Evolutionary conservation across 2,329 filamentous ascomycete species (phyloP).

Genomic region (Podosphaera aphanis): DNA sequence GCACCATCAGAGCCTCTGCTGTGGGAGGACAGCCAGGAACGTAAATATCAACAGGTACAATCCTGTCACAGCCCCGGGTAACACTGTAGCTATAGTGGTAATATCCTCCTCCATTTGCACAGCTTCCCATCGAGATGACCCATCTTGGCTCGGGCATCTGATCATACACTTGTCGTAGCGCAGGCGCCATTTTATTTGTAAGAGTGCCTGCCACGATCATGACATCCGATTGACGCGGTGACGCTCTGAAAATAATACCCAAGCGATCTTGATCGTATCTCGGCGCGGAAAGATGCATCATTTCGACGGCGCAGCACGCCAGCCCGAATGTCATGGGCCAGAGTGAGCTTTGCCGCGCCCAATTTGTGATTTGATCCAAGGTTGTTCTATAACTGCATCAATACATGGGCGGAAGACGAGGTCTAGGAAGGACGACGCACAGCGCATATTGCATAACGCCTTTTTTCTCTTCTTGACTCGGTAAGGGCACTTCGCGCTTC

Average conservation of each 20-base stretch:
- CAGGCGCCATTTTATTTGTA: conserved; percentile 91
- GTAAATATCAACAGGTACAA: conserved; percentile 61
- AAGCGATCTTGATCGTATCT: conserved; percentile 76
- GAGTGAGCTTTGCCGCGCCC: conserved; percentile 61
- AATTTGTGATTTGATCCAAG: conserved; percentile 59
- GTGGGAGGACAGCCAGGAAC: conserved; percentile 50
- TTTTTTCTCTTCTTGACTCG: conserved; percentile 61
- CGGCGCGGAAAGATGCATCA: conserved; percentile 78
- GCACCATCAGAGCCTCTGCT: conserved; percentile 29
- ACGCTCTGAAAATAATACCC: conserved; percentile 77
- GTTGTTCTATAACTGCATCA: conserved; percentile 31
- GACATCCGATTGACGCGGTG: conserved; percentile 67
- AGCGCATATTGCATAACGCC: conserved; percentile 65
- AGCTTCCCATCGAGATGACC: conserved; percentile 67
- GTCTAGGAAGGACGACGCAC: conserved; percentile 27
- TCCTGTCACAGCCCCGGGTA: conserved; percentile 49
- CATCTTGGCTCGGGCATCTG: conserved; percentile 85
- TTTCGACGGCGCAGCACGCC: conserved; percentile 73
- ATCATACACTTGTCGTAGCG: conserved; percentile 75
- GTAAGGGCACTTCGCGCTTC: conserved; percentile 49
- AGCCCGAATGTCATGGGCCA: conserved; percentile 82
- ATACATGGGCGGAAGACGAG: no score
- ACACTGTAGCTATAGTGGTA: conserved; percentile 73
- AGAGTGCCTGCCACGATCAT: conserved; percentile 88
- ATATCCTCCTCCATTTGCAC: conserved; percentile 66